Evolutionary conservation across 2,329 filamentous ascomycete genomes (phyloP), one percentile per base, ranked within the genome.

Genomic region (Phyllosticta citriasiana): DNA sequence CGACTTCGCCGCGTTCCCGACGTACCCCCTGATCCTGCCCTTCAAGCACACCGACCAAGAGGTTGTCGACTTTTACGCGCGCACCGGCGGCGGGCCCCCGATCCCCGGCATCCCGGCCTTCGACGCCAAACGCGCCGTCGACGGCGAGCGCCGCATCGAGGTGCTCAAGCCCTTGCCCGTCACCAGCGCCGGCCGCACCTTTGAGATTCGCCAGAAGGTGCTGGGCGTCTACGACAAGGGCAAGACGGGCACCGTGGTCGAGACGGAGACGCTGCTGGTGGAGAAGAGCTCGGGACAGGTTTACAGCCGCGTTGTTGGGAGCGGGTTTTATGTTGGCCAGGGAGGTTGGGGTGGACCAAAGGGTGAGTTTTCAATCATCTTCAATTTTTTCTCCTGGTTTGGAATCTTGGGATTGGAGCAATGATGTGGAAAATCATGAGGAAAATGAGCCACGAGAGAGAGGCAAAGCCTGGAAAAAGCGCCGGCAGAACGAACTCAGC

Each of bases 301-400:
- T 22, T 95, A 92, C 75, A 80, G 80, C 14, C 83, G 85, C 67
- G 83, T 85, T 63, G 80, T 87, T 50, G 85, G 86, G 57, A 89
- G 84, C 68, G 84, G 82, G 24, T 95, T 96, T 76, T 93, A 87
- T 71, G 86, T 95, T 63, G 89, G 83, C 1, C 90, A 95, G 68
- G 85, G 85, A n/a, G 78, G 78, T 50, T 97, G 92, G 92, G 88
- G 89, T 66, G 92, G 92, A 0, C 92, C 92, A 50, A 96, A 96
- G 78, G 92, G 91, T 82, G 65, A 69, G 73, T 56, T 9, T 50
- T 24, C 22, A 4, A 59, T 26, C 24, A 14, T 30, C n/a, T 3
- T 50, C 19, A 12, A 12, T 58, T 47, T 19, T 33, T 27, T 27
- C 4, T 27, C 19, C 19, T 27, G 26, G 26, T 1, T 22, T 5